These are phyloP conservation scores for Mrakia gelida DNA, from an alignment of 768 basidiomycete genomes.

Conservation along the genomic window DNA sequence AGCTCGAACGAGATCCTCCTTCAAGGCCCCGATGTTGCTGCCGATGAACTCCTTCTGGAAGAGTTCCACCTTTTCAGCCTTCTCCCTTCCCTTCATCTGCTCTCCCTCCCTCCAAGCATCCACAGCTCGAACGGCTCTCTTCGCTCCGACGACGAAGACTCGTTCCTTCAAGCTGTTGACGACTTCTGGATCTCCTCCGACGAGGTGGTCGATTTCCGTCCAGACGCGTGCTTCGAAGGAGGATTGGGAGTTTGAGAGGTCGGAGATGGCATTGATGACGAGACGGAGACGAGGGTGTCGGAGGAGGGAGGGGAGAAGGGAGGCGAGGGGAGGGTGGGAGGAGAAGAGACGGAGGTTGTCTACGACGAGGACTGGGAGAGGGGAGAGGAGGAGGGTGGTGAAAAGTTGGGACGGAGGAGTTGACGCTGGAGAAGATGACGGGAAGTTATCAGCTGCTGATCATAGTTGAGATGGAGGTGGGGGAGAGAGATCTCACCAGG, in stretches of 20 bases:
- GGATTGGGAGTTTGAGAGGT: background rate
- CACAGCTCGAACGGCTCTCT: background rate
- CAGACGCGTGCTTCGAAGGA: constrained; percentile 5
- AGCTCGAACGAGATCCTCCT: constrained; percentile 5
- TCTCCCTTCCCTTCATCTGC: background rate
- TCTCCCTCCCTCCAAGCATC: constrained; percentile 5
- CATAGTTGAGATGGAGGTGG: too few species aligned
- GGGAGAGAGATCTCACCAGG: background rate
- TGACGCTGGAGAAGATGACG: background rate
- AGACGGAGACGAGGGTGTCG: constrained; percentile 19
- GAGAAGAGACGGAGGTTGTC: constrained; percentile 21
- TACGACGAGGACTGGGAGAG: constrained; percentile 17
- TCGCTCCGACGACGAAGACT: constrained; percentile 1
- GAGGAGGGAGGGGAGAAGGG: constrained; percentile 19
- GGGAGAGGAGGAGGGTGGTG: constrained; percentile 18
- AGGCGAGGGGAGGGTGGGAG: constrained; percentile 5
- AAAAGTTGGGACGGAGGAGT: constrained; percentile 6
- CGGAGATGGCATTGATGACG: constrained; percentile 16
- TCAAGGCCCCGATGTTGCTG: constrained; percentile 4
- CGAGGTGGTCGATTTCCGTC: constrained; percentile 8
- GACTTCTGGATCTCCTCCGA: constrained; percentile 10
- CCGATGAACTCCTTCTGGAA: constrained; percentile 18
- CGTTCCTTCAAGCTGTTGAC: background rate
- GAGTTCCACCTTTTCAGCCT: constrained; percentile 9
- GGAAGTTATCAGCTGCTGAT: background rate